Percentiles rank a stretch among this genome's conserved stretches.
These are phyloP conservation scores for Pyrenochaeta sp. DNA, from an alignment of 2,329 filamentous ascomycete genomes.

Conservation along the genomic window DNA sequence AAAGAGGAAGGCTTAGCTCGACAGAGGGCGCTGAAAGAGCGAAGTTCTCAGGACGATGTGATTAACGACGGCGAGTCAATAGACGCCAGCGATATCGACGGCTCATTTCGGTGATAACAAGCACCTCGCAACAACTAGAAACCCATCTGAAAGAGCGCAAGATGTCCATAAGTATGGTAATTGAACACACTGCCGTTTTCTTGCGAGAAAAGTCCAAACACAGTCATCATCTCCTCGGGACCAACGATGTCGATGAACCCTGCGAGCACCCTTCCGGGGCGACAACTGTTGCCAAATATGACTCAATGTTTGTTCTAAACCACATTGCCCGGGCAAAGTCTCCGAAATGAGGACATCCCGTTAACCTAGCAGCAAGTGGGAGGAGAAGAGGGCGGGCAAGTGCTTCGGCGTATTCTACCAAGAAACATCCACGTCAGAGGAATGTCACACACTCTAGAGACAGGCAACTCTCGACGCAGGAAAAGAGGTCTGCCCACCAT, in stretches of 20 bases:
- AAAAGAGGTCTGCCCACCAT: neutral
- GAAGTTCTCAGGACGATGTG: neutral
- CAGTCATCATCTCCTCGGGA: neutral
- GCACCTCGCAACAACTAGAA: neutral
- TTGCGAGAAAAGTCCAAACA: neutral
- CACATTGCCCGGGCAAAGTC: neutral
- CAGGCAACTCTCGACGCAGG: neutral
- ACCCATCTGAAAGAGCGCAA: neutral
- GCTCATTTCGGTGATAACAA: slow-evolving; percentile 3
- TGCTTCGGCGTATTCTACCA: neutral
- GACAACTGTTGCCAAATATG: neutral
- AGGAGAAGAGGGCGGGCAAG: neutral
- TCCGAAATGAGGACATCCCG: neutral
- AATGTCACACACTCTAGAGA: neutral
- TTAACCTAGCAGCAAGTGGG: too few relatives aligned
- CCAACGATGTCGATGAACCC: neutral
- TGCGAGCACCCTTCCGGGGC: neutral
- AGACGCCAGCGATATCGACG: neutral
- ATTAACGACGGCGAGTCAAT: neutral
- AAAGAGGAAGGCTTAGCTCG: slow-evolving; percentile 59
- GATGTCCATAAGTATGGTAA: neutral
- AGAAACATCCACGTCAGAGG: neutral
- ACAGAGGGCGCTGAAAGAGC: slow-evolving; percentile 50
- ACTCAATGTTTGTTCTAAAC: neutral
- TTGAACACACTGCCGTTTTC: neutral